These are phyloP conservation scores for Yamadazyma dendronema DNA, from an alignment of 1,139 yeast species.

Conservation along the genomic window DNA sequence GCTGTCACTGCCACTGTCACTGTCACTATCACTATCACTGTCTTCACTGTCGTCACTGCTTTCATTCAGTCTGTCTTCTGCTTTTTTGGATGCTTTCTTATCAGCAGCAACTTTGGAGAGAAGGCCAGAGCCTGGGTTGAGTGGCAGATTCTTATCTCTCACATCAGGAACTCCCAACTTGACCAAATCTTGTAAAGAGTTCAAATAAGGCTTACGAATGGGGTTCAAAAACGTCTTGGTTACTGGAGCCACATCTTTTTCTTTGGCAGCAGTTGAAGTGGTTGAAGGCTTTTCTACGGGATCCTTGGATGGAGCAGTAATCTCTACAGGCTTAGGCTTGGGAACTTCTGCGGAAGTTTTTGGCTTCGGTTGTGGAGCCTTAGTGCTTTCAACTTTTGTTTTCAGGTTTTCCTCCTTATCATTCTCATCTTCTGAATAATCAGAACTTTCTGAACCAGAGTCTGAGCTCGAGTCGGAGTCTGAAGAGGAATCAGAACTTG, in stretches of 20 bases:
- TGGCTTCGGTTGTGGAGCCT: background rate
- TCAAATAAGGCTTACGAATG: constrained; percentile 31
- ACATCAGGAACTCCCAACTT: constrained; percentile 65
- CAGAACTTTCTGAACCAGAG: constrained; percentile 7
- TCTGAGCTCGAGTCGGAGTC: constrained; percentile 7
- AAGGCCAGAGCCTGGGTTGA: constrained; percentile 1
- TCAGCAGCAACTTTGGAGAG: background rate
- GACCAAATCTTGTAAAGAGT: constrained; percentile 57
- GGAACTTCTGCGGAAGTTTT: too few species aligned
- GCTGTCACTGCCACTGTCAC: constrained; percentile 6
- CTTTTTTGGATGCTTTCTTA: background rate
- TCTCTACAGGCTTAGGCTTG: too few species aligned
- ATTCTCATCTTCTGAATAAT: constrained; percentile 11
- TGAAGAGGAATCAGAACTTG: constrained; percentile 6
- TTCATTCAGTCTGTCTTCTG: background rate
- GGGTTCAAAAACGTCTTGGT: constrained; percentile 5
- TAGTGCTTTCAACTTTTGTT: background rate
- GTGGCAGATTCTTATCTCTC: constrained; percentile 35
- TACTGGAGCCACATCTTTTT: background rate
- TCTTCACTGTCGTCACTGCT: constrained; percentile 3
- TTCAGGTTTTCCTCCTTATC: background rate
- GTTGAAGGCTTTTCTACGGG: background rate
- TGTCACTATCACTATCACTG: constrained; percentile 7
- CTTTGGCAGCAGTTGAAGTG: background rate
- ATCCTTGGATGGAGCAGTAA: background rate